A percentile compares a stretch with the other conserved stretches of the same genome.
Evolutionary conservation across 306 rosid species (phyloP).

Genomic region (Sesbania bispinosa): DNA sequence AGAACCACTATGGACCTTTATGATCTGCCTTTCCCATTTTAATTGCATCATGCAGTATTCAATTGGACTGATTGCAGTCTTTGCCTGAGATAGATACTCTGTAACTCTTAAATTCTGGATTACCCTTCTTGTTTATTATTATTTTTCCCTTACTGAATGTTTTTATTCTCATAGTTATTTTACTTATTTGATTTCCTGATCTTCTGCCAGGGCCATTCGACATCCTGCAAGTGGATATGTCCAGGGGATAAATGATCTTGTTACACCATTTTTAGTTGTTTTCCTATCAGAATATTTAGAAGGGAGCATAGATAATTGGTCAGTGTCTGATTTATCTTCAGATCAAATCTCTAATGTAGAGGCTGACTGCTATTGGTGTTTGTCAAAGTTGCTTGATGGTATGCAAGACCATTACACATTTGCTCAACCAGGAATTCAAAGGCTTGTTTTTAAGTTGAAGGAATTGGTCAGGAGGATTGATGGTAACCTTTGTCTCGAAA

Average conservation of each 20-base stretch:
- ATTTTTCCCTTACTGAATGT: not conserved
- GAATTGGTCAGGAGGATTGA: constrained; percentile 91
- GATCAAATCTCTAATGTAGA: constrained; percentile 66
- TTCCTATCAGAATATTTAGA: constrained; percentile 81
- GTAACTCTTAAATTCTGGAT: not conserved
- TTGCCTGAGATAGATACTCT: not conserved
- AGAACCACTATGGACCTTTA: not conserved
- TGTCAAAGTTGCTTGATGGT: constrained; percentile 89
- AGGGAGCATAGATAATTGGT: constrained; percentile 76
- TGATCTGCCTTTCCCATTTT: constrained; percentile 10
- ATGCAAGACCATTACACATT: constrained; percentile 99
- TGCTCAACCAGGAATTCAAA: constrained; percentile 98
- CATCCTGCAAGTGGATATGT: constrained; percentile 99
- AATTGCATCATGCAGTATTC: not conserved
- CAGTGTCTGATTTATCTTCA: constrained; percentile 61
- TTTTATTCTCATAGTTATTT: not conserved
- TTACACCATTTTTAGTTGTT: constrained; percentile 86
- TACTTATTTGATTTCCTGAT: constrained; percentile 27
- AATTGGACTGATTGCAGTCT: not conserved
- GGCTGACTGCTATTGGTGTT: constrained; percentile 97
- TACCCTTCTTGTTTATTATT: not conserved
- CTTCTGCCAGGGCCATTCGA: constrained; percentile 82
- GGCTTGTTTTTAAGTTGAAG: constrained; percentile 91
- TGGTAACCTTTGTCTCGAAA: constrained; percentile 46
- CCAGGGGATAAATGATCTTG: constrained; percentile 98